Base-by-base conservation (phyloP, 2,329 filamentous ascomycete species). In the Aureobasidium sp. region DNA sequence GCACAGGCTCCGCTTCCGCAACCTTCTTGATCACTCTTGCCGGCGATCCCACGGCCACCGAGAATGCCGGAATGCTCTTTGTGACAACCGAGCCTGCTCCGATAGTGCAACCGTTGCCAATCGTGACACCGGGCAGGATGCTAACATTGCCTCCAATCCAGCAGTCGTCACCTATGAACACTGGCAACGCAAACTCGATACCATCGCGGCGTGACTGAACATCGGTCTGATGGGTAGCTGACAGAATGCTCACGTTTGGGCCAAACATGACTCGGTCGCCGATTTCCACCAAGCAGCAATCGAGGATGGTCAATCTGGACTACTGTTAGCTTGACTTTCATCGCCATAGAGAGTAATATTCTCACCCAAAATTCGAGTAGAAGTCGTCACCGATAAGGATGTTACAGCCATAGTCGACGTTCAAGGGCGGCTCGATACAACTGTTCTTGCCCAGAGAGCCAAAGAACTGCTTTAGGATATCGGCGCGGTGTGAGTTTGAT, bases 61-160 rank as follows among this genome's bases (percentile, higher is more conserved):
- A 70, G 62, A 66, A 75, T 21, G 62, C 63, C 2, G 74, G 74
- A 13, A 77, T 62, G 64, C 71, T 80, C 76, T 87, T 94, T 2
- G 89, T 94, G 29, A 96, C 90, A 4, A 95, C 89, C 70, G 87
- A 90, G 1, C 88, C 90, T 1, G 91, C 91, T 1, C 90, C 91
- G 63, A 96, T 81, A 0, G 86, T 89, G 5, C 78, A 80, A 0
- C 91, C 90, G 60, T 81, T 79, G 0, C 91, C 91, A 65, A 96
- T 87, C 1, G 82, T 92, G 29, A 96, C 85, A 0, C 91, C 91
- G 0, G 89, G 85, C 47, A 92, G 76, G 21, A 96, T 82, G 25
- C 79, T 83, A 5, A 85, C 85, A 68, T 86, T 87, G 0, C 88
- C 88, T 1, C 86, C 89, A 34, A 93, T 74, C 89, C 89, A 91